A percentile compares a stretch with the other conserved stretches of the same genome.
Conservation (phyloP, 202 grass and related monocot species). For the Alloteropsis angusta region DNA sequence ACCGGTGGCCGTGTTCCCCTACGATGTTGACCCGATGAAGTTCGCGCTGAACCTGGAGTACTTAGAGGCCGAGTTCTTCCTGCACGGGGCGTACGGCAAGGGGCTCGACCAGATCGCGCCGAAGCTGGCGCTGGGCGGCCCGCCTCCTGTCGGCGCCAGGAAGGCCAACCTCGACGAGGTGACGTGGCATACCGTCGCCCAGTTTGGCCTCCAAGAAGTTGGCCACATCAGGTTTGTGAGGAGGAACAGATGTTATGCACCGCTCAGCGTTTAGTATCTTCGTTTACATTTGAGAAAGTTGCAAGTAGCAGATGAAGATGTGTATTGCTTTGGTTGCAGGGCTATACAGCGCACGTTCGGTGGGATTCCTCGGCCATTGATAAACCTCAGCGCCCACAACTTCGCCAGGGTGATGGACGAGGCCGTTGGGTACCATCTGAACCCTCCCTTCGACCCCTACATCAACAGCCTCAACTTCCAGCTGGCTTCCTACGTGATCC, state of each 20-base stretch:
- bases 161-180: constrained; percentile 52
- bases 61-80: constrained; percentile 58
- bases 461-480: constrained; percentile 47
- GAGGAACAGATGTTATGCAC: too few species aligned
- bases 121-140: constrained; percentile 39
- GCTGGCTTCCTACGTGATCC: constrained; percentile 53
- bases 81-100: constrained; percentile 35
- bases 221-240: constrained; percentile 51
- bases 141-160: constrained; percentile 50
- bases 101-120: constrained; percentile 60
- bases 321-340: constrained; percentile 12
- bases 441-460: constrained; percentile 81
- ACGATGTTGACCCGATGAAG: constrained; percentile 43
- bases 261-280: too few species aligned
- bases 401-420: constrained; percentile 57
- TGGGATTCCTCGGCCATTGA: constrained; percentile 45
- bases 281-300: neutral
- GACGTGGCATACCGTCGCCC: constrained; percentile 28
- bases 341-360: constrained; percentile 49
- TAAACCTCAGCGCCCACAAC: constrained; percentile 52
- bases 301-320: neutral
- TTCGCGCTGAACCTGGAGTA: constrained; percentile 74
- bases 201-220: constrained; percentile 66
- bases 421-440: constrained; percentile 45
- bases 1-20: constrained; percentile 39